phyloP scores from a whole-genome alignment of 164 flowering plant species.

The Nelumbo lutea region DNA sequence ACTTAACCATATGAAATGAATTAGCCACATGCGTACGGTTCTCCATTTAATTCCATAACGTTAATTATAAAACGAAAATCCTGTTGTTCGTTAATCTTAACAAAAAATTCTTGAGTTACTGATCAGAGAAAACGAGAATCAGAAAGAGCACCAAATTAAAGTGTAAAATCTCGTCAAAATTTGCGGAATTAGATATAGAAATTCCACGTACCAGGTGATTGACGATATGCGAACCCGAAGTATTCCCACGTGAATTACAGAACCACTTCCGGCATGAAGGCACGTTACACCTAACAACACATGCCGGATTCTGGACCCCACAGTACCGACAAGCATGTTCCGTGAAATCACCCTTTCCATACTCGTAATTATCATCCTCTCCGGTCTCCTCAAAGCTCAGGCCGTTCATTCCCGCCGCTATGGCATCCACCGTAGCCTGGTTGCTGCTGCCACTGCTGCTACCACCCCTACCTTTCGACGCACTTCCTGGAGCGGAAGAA shows the following conservation, averaged over 20 bases:
- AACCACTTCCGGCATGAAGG: conserved; percentile 98
- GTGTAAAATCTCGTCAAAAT: too few species aligned
- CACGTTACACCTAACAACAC: conserved; percentile 93
- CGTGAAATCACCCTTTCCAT: conserved; percentile 61
- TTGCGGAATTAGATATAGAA: not conserved
- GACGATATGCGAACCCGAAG: conserved; percentile 96
- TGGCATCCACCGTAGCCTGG: conserved; percentile 54
- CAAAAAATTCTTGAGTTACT: too few species aligned
- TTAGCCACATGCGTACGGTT: too few species aligned
- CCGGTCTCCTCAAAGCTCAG: conserved; percentile 90
- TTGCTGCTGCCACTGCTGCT: conserved; percentile 31
- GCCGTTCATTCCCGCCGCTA: conserved; percentile 78
- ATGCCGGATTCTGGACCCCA: conserved; percentile 94
- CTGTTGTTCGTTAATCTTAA: too few species aligned
- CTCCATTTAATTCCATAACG: too few species aligned
- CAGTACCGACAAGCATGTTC: conserved; percentile 95
- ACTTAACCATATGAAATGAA: too few species aligned
- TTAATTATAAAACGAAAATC: too few species aligned
- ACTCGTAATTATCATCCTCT: conserved; percentile 77
- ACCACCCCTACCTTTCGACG: conserved; percentile 35
- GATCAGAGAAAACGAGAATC: not conserved
- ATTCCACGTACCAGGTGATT: conserved; percentile 78
- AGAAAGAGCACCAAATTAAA: conserved; percentile 1
- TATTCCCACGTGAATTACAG: conserved; percentile 94
- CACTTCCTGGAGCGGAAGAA: conserved; percentile 34